Base-by-base conservation (phyloP, 352 stramenopile genomes). In the Elongisporangium senticosum region DNA sequence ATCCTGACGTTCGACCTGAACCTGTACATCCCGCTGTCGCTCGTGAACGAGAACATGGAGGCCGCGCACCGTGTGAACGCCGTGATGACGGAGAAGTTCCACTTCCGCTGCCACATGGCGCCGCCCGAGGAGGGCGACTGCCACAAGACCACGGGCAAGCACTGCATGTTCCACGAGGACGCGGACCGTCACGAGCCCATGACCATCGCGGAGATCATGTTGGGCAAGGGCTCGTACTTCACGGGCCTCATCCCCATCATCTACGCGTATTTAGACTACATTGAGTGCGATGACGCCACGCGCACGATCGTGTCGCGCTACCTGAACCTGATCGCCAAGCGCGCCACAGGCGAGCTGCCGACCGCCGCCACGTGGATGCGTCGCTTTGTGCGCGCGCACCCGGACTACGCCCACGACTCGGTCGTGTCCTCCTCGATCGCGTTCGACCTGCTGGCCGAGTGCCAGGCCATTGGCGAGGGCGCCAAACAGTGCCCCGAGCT, bases 1-100 rank as follows among this genome's bases (percentile, higher is more conserved):
- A 99, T 99, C 60, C 87, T 99, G 40, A 98, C 97, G 39, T 99
- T 99, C 68, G 97, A 99, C 71, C 69, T 99, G 26, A 99, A 99
- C 69, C 65, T 99, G 19, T 99, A 99, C 79, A 98, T 98, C 57
- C 97, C 98, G 47, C 77, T 99, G 22, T 99, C 95, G 55, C 96
- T 97, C 61, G 89, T 95, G 62, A 93, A 99, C 79, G 97, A 98
- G 58, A 99, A 99, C 75, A 99, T 99, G 96, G 90, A 98, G 72
- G 83, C 96, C 33, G 98, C 98, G 14, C 97, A 99, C 73, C 86
- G 82, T 47, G 78, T 97, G 40, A 97, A 99, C 74, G 94, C 96
- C 20, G 82, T 96, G 15, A 69, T 95, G 22, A 93, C 97, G 55
- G 86, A 98, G 61, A 98, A 98, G 65, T 99, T 99, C 64, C 98